phyloP scores from a whole-genome alignment of 345 rosid species.

The Salix dunnii region DNA sequence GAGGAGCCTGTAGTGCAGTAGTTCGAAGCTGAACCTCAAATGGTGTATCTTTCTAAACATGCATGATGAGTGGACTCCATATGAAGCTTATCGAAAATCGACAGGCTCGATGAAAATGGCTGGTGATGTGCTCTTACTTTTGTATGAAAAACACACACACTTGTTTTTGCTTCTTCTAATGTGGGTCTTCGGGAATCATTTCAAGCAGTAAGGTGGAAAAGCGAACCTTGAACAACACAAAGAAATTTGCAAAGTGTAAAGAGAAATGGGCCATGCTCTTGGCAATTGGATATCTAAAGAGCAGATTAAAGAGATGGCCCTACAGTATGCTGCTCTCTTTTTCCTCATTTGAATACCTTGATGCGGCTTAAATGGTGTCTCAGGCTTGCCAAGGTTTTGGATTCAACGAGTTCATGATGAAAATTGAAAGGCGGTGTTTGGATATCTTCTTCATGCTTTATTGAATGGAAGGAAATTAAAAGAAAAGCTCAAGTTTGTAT shows the following conservation, averaged over 20 bases:
- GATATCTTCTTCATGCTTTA: slow-evolving; percentile 3
- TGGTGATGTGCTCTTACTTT: slow-evolving; percentile 6
- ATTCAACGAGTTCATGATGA: background rate
- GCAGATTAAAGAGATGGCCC: slow-evolving; percentile 13
- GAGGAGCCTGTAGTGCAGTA: background rate
- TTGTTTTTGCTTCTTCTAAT: slow-evolving; percentile 8
- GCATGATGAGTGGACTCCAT: slow-evolving; percentile 39
- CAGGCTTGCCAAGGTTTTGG: background rate
- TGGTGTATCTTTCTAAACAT: background rate
- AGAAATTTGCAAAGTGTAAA: slow-evolving; percentile 26
- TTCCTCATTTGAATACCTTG: slow-evolving; percentile 4
- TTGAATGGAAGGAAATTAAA: background rate
- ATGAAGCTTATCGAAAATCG: slow-evolving; percentile 29
- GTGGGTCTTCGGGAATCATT: slow-evolving; percentile 35
- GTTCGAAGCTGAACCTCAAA: background rate
- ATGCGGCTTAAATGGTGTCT: background rate
- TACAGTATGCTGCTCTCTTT: background rate
- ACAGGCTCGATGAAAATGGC: slow-evolving; percentile 9
- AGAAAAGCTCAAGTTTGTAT: background rate
- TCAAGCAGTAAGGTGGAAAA: slow-evolving; percentile 26
- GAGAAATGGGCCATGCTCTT: slow-evolving; percentile 9
- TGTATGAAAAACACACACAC: background rate
- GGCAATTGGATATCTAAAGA: slow-evolving; percentile 19
- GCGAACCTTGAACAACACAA: slow-evolving; percentile 24
- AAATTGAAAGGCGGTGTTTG: background rate